Evolutionary conservation across 305 asterid species (phyloP), one percentile per base, ranked within the genome.

Genomic region (Fraxinus ornus): DNA sequence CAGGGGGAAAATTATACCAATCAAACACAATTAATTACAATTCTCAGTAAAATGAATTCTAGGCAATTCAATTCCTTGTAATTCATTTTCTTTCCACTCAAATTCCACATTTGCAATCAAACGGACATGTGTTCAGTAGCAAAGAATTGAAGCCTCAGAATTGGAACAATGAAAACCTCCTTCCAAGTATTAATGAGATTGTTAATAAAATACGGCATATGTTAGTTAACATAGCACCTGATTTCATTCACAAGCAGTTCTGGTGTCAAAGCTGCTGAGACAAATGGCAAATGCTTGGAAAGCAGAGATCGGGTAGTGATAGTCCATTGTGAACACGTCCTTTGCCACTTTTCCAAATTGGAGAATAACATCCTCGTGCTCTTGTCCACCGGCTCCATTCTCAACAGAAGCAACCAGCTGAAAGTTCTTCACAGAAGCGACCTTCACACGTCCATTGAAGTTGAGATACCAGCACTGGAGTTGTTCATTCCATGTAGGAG

Each of bases 401-500:
- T 88, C 92, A 9, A 83, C 36, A 9, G 94, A 86, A 22, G 97
- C 98, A 52, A 91, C 97, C 26, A 95, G 91, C 89, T 95, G 98
- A 77, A 95, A 95, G 90, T 95, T 95, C 88, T 92, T 95, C 1
- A 95, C 98, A 0, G 99, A 95, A 77, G 99, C 99, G 3, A 95
- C 99, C 0, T 98, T 94, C 17, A 95, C 98, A 1, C 98, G 92
- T 36, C 98, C 97, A 68, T 91, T 92, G 84, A 94, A 94, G 91
- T 94, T 94, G 60, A 95, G 95, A 74, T 98, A 95, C 98, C 98
- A 95, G 88, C 99, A 95, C 60, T 95, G 99, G 78, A 95, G 99
- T 78, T 95, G 99, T 79, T 95, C 98, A 15, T 95, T 97, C 99
- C 99, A 95, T 83, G 98, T 88, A 10, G 99, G 98, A 74, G 97